Percentiles rank a stretch among this genome's conserved stretches.
Evolutionary conservation across 1,139 yeast species (phyloP).

Genomic region (Protomyces arabidopsidicola): DNA sequence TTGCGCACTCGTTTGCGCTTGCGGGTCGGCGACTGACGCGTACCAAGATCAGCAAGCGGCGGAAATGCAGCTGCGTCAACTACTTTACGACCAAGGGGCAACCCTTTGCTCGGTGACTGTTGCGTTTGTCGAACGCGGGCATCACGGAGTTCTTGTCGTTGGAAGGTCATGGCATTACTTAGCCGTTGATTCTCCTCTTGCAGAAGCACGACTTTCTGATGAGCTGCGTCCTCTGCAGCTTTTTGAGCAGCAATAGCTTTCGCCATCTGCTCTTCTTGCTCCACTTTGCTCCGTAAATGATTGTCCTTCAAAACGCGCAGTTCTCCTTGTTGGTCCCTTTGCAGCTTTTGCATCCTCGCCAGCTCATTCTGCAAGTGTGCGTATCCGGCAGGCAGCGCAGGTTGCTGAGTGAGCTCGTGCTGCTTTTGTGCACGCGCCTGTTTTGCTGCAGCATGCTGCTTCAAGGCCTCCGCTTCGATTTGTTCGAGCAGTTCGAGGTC

Average conservation of each 20-base stretch:
- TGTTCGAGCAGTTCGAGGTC: conserved; percentile 21
- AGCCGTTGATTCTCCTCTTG: not conserved
- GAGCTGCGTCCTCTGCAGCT: not conserved
- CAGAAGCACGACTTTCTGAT: not conserved
- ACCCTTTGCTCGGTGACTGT: not conserved
- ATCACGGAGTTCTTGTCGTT: conserved; percentile 18
- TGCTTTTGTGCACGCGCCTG: not conserved
- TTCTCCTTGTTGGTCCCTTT: conserved; percentile 14
- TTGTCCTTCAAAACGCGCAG: conserved; percentile 7
- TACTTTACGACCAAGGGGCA: not conserved
- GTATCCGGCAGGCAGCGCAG: not conserved
- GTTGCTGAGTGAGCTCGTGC: not conserved
- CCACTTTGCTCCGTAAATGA: conserved; percentile 5
- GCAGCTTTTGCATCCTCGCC: not conserved
- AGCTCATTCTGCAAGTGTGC: not conserved
- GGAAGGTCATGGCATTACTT: conserved; percentile 11
- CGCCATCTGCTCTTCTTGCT: conserved; percentile 10
- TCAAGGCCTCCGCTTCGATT: conserved; percentile 11
- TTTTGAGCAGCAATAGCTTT: not conserved
- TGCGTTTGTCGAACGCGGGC: not conserved
- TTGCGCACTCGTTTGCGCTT: not conserved
- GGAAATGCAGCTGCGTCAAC: not conserved
- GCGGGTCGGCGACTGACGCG: not conserved
- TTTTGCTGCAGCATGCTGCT: conserved; percentile 16
- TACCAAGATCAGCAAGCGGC: not conserved